phyloP scores from a whole-genome alignment of 2,329 filamentous ascomycete genomes.

The Fusarium camptoceras region DNA sequence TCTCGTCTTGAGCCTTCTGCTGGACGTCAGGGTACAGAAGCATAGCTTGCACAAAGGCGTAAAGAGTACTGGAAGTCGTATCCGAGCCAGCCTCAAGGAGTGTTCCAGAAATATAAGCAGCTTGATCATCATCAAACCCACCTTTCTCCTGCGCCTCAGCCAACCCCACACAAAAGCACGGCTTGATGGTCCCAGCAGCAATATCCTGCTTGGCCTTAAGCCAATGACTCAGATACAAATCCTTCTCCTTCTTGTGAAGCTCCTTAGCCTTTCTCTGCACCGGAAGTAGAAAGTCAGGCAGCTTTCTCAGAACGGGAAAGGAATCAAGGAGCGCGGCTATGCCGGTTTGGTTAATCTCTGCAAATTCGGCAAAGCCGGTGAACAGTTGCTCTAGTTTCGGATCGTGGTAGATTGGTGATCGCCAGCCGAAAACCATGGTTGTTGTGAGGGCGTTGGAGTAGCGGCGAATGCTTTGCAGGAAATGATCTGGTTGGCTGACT shows the following conservation, averaged over 20 bases:
- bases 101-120: conserved; percentile 17
- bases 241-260: conserved; percentile 9
- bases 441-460: conserved; percentile 12
- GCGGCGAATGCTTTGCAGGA: neutral
- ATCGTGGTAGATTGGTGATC: neutral
- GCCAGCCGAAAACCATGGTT: conserved; percentile 17
- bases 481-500: neutral
- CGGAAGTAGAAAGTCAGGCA: neutral
- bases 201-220: neutral
- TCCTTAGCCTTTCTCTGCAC: conserved; percentile 7
- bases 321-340: conserved; percentile 3
- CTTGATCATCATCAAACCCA: conserved; percentile 11
- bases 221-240: conserved; percentile 7
- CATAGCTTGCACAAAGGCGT: conserved; percentile 60
- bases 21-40: conserved; percentile 57
- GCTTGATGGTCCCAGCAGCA: conserved; percentile 31
- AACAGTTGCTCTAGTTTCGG: conserved; percentile 1
- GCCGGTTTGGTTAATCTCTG: conserved; percentile 10
- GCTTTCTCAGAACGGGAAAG: neutral
- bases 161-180: conserved; percentile 13
- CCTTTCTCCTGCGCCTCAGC: conserved; percentile 14
- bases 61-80: conserved; percentile 46
- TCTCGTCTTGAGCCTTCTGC: conserved; percentile 54
- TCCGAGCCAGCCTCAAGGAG: conserved; percentile 51
- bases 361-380: conserved; percentile 2